Evolutionary conservation across 2,329 filamentous ascomycete species (phyloP).

Genomic region (Rhinocladiella mackenziei): DNA sequence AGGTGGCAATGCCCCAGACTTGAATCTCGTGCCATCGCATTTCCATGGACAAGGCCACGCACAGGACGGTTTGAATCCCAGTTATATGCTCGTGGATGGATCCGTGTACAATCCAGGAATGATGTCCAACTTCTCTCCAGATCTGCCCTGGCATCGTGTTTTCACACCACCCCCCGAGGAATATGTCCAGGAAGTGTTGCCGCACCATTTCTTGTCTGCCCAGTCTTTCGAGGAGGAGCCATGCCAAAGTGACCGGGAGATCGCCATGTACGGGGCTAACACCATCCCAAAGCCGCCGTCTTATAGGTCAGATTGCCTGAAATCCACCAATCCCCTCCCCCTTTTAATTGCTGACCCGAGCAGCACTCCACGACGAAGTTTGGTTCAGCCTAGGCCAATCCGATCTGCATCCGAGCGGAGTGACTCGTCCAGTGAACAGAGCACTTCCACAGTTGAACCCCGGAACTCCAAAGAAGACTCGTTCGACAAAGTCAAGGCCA

Average conservation of each 20-base stretch:
- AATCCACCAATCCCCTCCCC: neutral
- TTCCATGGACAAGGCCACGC: conserved; percentile 14
- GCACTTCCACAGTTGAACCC: conserved; percentile 6
- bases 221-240: conserved; percentile 13
- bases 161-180: conserved; percentile 22
- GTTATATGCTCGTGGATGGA: conserved; percentile 16
- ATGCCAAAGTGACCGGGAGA: conserved; percentile 7
- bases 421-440: conserved; percentile 11
- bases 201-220: conserved; percentile 8
- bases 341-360: conserved; percentile 6
- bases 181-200: conserved; percentile 14
- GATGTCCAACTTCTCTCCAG: conserved; percentile 12
- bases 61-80: conserved; percentile 15
- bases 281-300: conserved; percentile 5
- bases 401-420: conserved; percentile 27
- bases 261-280: conserved; percentile 7
- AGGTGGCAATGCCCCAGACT: conserved; percentile 7
- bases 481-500: conserved; percentile 25
- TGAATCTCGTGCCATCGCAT: conserved; percentile 11
- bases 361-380: conserved; percentile 8
- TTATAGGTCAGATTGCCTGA: conserved; percentile 15
- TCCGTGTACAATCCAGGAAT: conserved; percentile 13
- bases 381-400: conserved; percentile 24
- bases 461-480: conserved; percentile 20
- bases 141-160: conserved; percentile 8